Evolutionary conservation across 192 early-diverging fungal species (phyloP).

Genomic region (Gamsiella multidivaricata): DNA sequence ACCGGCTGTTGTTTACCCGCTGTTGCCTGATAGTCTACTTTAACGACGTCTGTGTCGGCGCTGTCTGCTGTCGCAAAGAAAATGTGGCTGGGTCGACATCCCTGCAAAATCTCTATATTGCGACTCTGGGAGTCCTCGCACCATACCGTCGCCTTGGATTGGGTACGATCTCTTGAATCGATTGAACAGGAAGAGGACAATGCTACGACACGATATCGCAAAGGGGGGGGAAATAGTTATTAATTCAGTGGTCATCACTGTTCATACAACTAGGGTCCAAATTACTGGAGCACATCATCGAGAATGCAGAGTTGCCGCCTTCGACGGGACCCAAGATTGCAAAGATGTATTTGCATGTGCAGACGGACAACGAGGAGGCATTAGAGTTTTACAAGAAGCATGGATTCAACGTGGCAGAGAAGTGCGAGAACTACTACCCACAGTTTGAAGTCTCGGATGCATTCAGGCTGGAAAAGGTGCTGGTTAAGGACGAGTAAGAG

Average conservation of each 20-base stretch:
- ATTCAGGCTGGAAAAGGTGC: slow-evolving; percentile 66
- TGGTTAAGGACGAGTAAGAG: slow-evolving; percentile 14
- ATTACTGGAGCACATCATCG: slow-evolving; percentile 69
- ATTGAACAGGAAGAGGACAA: background rate
- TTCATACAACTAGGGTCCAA: slow-evolving; percentile 59
- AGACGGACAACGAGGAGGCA: slow-evolving; percentile 83
- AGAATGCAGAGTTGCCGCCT: slow-evolving; percentile 53
- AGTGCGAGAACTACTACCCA: slow-evolving; percentile 83
- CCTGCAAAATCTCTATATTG: slow-evolving; percentile 75
- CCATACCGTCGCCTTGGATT: slow-evolving; percentile 85
- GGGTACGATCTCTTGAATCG: slow-evolving; percentile 58
- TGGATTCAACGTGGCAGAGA: slow-evolving; percentile 72
- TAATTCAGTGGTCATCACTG: background rate
- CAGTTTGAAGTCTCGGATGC: slow-evolving; percentile 88
- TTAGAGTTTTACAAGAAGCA: slow-evolving; percentile 84
- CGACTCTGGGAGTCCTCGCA: slow-evolving; percentile 88
- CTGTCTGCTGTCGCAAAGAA: slow-evolving; percentile 86
- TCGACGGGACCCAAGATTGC: slow-evolving; percentile 58
- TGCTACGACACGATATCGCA: background rate
- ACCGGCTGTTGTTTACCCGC: background rate
- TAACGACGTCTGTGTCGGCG: slow-evolving; percentile 79
- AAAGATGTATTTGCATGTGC: slow-evolving; percentile 86
- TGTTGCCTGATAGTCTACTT: slow-evolving; percentile 65
- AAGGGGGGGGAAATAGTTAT: background rate
- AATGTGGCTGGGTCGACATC: slow-evolving; percentile 53